Evolutionary conservation across 192 early-diverging fungal species (phyloP).

Genomic region (Dissophora globulifera): DNA sequence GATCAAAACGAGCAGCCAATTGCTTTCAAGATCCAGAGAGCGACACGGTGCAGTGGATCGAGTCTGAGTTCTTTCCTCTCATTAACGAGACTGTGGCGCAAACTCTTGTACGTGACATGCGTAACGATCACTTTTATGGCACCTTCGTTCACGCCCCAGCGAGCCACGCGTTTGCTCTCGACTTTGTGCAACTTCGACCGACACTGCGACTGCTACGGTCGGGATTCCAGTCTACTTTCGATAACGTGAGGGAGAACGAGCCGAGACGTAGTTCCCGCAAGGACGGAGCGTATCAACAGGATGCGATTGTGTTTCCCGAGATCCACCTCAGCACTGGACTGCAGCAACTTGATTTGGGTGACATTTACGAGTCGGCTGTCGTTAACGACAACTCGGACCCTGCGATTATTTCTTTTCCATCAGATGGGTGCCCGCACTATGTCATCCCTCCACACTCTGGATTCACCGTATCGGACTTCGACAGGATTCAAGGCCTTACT

Average conservation of each 20-base stretch:
- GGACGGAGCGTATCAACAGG: background rate
- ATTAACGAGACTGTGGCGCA: background rate
- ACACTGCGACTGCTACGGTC: constrained; percentile 20
- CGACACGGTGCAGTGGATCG: constrained; percentile 17
- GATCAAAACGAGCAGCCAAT: background rate
- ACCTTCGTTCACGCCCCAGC: constrained; percentile 15
- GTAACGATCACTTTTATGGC: constrained; percentile 24
- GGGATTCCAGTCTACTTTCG: constrained; percentile 13
- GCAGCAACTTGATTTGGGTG: constrained; percentile 14
- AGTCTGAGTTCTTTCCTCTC: background rate
- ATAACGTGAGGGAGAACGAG: background rate
- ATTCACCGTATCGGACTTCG: constrained; percentile 49
- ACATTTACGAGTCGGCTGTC: constrained; percentile 27
- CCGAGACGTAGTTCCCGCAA: background rate
- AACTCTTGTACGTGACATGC: background rate
- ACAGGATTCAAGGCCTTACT: constrained; percentile 33
- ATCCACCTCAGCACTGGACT: background rate
- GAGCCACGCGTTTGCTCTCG: constrained; percentile 11
- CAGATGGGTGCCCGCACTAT: constrained; percentile 23
- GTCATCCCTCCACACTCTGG: constrained; percentile 44
- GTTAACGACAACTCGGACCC: constrained; percentile 2
- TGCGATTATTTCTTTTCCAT: constrained; percentile 3
- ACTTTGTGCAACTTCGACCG: constrained; percentile 28
- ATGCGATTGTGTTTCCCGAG: background rate
- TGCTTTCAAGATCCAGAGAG: background rate